phyloP scores from a whole-genome alignment of 305 asterid genomes.

The Andrographis paniculata region DNA sequence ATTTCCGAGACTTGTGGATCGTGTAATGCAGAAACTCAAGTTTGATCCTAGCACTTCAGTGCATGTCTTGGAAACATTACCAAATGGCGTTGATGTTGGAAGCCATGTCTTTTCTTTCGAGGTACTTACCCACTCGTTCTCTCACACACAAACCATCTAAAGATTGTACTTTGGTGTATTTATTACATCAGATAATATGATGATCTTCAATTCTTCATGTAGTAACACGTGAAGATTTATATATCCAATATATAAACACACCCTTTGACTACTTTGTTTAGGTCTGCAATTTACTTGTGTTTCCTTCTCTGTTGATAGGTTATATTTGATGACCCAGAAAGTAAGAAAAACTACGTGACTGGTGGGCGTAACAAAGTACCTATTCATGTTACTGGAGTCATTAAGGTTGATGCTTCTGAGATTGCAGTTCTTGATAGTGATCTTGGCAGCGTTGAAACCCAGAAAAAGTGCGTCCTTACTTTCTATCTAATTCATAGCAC shows the following conservation, averaged over 20 bases:
- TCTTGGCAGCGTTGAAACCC: slow-evolving; percentile 64
- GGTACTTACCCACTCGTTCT: slow-evolving; percentile 34
- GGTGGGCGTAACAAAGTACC: slow-evolving; percentile 82
- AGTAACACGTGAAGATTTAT: too few species aligned
- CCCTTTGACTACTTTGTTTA: too few species aligned
- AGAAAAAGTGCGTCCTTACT: slow-evolving; percentile 48
- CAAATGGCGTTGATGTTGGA: slow-evolving; percentile 58
- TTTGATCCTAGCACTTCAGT: slow-evolving; percentile 50
- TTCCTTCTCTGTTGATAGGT: slow-evolving; percentile 38
- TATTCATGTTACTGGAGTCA: slow-evolving; percentile 65
- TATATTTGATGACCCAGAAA: slow-evolving; percentile 58
- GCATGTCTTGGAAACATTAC: slow-evolving; percentile 69
- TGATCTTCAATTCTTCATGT: too few species aligned
- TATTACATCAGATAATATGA: too few species aligned
- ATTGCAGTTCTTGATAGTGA: slow-evolving; percentile 76
- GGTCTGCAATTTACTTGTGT: slow-evolving; percentile 13
- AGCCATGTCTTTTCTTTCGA: slow-evolving; percentile 65
- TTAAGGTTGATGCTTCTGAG: slow-evolving; percentile 52
- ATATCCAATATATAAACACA: too few species aligned
- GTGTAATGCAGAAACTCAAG: slow-evolving; percentile 58
- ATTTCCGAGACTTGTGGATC: slow-evolving; percentile 20
- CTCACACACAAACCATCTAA: too few species aligned
- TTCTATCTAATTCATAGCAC: slow-evolving; percentile 16
- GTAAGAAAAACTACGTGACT: slow-evolving; percentile 65
- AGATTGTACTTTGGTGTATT: too few species aligned